A percentile compares a stretch with the other conserved stretches of the same genome.
phyloP scores from a whole-genome alignment of 2,329 filamentous ascomycete genomes.

The Ophiostoma novo-ulmi region DNA sequence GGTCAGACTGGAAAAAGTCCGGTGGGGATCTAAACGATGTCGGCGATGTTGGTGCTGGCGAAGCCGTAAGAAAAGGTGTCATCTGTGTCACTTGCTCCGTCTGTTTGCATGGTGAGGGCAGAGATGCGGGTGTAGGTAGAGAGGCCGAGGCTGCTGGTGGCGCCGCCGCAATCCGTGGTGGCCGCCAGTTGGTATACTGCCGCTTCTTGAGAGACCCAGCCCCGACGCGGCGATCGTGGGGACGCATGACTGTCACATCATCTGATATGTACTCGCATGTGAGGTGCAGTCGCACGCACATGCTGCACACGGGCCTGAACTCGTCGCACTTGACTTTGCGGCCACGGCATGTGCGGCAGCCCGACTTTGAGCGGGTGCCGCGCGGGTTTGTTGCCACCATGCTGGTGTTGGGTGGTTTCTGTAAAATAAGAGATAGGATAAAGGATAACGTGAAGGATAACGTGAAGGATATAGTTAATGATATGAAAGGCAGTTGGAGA shows the following conservation, averaged over 20 bases:
- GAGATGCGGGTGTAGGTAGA: background rate
- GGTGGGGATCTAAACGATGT: background rate
- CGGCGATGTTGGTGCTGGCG: background rate
- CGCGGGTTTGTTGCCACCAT: background rate
- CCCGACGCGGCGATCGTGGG: slow-evolving; percentile 5
- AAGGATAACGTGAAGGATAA: background rate
- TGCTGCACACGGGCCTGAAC: slow-evolving; percentile 13
- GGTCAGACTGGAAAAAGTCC: background rate
- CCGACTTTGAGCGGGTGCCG: slow-evolving; percentile 16
- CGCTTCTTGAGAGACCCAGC: slow-evolving; percentile 20
- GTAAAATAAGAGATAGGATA: background rate
- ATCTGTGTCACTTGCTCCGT: background rate
- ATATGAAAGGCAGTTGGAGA: too few species aligned
- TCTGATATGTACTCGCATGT: background rate
- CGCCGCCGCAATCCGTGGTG: slow-evolving; percentile 13
- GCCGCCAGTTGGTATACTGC: slow-evolving; percentile 19
- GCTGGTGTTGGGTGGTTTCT: background rate
- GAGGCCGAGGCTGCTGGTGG: background rate
- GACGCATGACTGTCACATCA: background rate
- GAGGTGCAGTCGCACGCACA: slow-evolving; percentile 9
- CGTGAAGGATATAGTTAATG: background rate
- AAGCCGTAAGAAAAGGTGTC: too few species aligned
- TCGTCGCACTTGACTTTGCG: slow-evolving; percentile 23
- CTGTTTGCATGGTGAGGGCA: background rate
- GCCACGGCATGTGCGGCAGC: slow-evolving; percentile 18